Base-by-base conservation (phyloP, 371 early-diverging fungal species). In the Rhizomucor pusillus region DNA sequence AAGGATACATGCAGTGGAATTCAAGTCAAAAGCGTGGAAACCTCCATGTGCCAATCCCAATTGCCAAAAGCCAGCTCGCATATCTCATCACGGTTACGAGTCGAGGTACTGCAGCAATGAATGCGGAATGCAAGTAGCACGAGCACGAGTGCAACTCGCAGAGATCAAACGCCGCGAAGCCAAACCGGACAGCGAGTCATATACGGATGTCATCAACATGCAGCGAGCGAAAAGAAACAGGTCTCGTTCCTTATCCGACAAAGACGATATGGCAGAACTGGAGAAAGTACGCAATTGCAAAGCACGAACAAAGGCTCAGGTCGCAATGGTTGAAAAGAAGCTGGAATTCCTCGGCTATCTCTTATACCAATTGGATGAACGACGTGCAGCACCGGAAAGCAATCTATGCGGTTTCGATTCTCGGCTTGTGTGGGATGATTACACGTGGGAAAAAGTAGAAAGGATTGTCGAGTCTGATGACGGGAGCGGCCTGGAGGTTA, bases 371-470 rank as follows among this genome's bases (percentile, higher is more conserved):
- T n/a, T n/a, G n/a, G n/a, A 57, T 35, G 41, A 43, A 46, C 13
- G 48, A 50, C 47, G 68, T 67, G 34, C 54, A 66, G 47, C 16
- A 34, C 13, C 57, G 53, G 43, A 73, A 56, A 19, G 59, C 47
- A 56, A 65, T 3, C 5, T 60, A 4, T 80, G 80, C 52, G 81
- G 78, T 0, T 78, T 75, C 56, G 83, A 79, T 24, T 56, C 61
- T 50, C 69, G 78, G 22, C 56, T 78, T 20, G 50, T 64, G 1
- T 80, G 81, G 84, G 70, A 77, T 7, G 80, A 78, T 44, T 55
- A 47, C 6, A 36, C 59, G 12, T 69, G 71, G 73, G 60, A 60
- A 34, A 48, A 58, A n/a, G 59, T 62, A 16, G 24, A 50, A 18
- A 29, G 36, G 3, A 45, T 61, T 39, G 56, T 53, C 19, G 57